phyloP scores from a whole-genome alignment of 2,329 filamentous ascomycete species.

The Talaromyces marneffei region DNA sequence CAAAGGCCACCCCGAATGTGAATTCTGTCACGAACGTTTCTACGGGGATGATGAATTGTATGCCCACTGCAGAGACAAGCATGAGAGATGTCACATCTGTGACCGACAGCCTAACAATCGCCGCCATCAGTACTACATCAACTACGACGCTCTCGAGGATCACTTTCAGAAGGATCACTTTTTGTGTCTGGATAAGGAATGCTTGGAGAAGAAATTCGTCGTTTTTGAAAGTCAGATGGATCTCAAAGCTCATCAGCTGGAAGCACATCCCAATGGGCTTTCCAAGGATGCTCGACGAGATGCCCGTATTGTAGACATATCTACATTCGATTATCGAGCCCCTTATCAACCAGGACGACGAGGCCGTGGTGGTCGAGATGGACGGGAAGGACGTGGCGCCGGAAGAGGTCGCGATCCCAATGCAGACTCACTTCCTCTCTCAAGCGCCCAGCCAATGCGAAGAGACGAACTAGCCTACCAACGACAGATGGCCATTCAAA shows the following conservation, averaged over 20 bases:
- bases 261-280: slow-evolving; percentile 69
- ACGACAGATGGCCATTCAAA: slow-evolving; percentile 84
- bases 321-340: slow-evolving; percentile 71
- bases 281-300: slow-evolving; percentile 81
- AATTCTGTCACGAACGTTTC: slow-evolving; percentile 85
- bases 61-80: slow-evolving; percentile 84
- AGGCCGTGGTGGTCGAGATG: slow-evolving; percentile 31
- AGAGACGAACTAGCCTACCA: slow-evolving; percentile 89
- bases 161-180: slow-evolving; percentile 89
- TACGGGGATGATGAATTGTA: slow-evolving; percentile 96
- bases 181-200: slow-evolving; percentile 76
- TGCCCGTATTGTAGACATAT: slow-evolving; percentile 78
- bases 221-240: slow-evolving; percentile 95
- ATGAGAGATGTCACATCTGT: slow-evolving; percentile 93
- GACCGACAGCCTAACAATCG: slow-evolving; percentile 60
- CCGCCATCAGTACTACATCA: slow-evolving; percentile 81
- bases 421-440: slow-evolving; percentile 67
- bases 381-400: slow-evolving; percentile 52
- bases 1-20: slow-evolving; percentile 89
- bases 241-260: slow-evolving; percentile 85
- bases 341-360: slow-evolving; percentile 59
- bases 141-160: slow-evolving; percentile 78
- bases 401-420: slow-evolving; percentile 81
- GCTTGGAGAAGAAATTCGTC: slow-evolving; percentile 93
- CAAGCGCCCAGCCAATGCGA: slow-evolving; percentile 71